phyloP scores from a whole-genome alignment of 2,329 filamentous ascomycete genomes.

The Colletotrichum lindemuthianum region DNA sequence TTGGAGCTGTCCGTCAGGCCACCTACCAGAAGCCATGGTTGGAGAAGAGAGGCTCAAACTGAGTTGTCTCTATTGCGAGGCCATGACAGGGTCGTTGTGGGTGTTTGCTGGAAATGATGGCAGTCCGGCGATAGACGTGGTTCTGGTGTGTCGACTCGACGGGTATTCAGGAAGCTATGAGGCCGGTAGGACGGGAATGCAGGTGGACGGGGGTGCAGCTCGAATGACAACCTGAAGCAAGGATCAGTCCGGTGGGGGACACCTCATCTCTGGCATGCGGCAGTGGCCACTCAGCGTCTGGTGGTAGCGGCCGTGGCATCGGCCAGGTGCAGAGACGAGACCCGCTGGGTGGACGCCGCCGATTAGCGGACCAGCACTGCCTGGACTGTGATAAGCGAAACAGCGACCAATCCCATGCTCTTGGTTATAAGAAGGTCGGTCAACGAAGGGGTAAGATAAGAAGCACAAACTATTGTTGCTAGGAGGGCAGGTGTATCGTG shows the following conservation, averaged over 20 bases:
- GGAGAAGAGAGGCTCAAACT: slow-evolving; percentile 9
- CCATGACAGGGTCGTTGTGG: slow-evolving; percentile 23
- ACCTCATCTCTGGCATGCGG: not conserved
- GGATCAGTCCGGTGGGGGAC: slow-evolving; percentile 30
- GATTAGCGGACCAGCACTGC: slow-evolving; percentile 23
- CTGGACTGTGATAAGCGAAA: slow-evolving; percentile 20
- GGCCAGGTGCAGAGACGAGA: slow-evolving; percentile 22
- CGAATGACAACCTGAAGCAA: slow-evolving; percentile 35
- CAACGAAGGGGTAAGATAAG: too few species aligned
- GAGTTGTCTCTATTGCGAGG: slow-evolving; percentile 20
- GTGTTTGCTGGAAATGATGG: not conserved
- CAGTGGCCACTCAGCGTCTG: not conserved
- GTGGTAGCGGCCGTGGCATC: slow-evolving; percentile 13
- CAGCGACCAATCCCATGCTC: too few species aligned
- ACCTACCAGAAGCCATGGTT: slow-evolving; percentile 38
- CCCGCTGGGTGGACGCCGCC: slow-evolving; percentile 12
- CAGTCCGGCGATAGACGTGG: not conserved
- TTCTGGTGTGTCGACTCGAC: slow-evolving; percentile 9
- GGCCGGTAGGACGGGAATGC: slow-evolving; percentile 29
- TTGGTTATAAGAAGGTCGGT: too few species aligned
- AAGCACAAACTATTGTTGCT: not conserved
- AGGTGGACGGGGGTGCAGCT: slow-evolving; percentile 30
- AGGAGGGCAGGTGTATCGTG: too few species aligned
- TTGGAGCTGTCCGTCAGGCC: slow-evolving; percentile 20
- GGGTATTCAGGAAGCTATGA: slow-evolving; percentile 24